These are phyloP conservation scores for Nakataea oryzae DNA, from an alignment of 2,329 filamentous ascomycete genomes.

Conservation along the genomic window DNA sequence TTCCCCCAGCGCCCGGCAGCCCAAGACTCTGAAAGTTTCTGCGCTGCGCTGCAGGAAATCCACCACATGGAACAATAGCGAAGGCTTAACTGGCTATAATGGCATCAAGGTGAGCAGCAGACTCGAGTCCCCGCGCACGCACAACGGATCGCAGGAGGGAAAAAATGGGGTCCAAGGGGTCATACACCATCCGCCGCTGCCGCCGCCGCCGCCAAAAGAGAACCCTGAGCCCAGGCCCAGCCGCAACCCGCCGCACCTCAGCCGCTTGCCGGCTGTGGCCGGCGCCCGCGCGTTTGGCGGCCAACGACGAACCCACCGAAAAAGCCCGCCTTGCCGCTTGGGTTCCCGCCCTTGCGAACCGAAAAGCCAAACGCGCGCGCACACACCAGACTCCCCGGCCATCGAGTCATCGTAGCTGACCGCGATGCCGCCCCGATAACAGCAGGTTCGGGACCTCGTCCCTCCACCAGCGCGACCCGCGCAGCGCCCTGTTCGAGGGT, in stretches of 20 bases:
- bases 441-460: slow-evolving; percentile 55
- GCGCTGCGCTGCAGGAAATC: background rate
- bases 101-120: slow-evolving; percentile 9
- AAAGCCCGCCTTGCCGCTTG: background rate
- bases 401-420: background rate
- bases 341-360: background rate
- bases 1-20: background rate
- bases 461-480: slow-evolving; percentile 63
- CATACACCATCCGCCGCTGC: background rate
- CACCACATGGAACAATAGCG: background rate
- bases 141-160: background rate
- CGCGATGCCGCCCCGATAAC: background rate
- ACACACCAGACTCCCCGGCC: too few relatives aligned
- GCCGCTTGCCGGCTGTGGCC: background rate
- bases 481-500: slow-evolving; percentile 65
- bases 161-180: background rate
- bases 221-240: background rate
- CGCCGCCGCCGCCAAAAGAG: background rate
- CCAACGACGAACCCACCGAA: background rate
- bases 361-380: background rate
- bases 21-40: background rate
- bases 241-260: background rate
- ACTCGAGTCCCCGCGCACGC: background rate
- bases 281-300: background rate
- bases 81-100: slow-evolving; percentile 8